Evolutionary conservation across 2,329 filamentous ascomycete genomes (phyloP), one percentile per base, ranked within the genome.

Genomic region (Fusarium graminum): DNA sequence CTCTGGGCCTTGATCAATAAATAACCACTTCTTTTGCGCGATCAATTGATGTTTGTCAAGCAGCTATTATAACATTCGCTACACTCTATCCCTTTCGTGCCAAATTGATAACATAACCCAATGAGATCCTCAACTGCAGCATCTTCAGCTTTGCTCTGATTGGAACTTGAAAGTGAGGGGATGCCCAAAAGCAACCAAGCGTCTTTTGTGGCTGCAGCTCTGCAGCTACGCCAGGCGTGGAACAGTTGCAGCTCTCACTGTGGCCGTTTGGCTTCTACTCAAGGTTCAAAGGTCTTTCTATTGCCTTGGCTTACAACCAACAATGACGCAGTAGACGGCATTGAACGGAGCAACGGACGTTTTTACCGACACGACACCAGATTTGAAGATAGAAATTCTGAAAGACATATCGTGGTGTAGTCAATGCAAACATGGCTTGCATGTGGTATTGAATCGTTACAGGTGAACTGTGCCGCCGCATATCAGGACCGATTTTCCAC

Each of bases 151-250:
- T 51, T 58, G 39, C 13, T 50, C 11, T 66, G 53, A 34, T 11
- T 63, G 59, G 42, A 45, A 55, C 34, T 11, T 63, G 59, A 38
- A 45, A 55, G 32, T 60, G 64, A 67, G 64, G 64, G 64, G 63
- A 58, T 41, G 30, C 28, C 58, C 41, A 49, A 65, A 67, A 67
- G 50, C 38, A 64, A 65, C 44, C 51, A 64, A 61, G 40, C 52
- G 51, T 60, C 42, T 29, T 51, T 17, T 10, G 40, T 53, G 32
- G 43, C 41, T 28, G 40, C 16, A 9, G 10, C 17, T 16, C 58
- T 58, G 43, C 30, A 63, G 36, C 30, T 52, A 68, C 69, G 34
- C 60, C 64, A 50, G 68, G 58, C 52, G 68, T 68, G 49, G n/a
- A 59, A 34, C 17, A 58, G 25, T 29, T n/a, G 32, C 22, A 54